Evolutionary conservation across 495 filamentous ascomycete genomes (phyloP).

Genomic region (Lineolata rhizophorae): DNA sequence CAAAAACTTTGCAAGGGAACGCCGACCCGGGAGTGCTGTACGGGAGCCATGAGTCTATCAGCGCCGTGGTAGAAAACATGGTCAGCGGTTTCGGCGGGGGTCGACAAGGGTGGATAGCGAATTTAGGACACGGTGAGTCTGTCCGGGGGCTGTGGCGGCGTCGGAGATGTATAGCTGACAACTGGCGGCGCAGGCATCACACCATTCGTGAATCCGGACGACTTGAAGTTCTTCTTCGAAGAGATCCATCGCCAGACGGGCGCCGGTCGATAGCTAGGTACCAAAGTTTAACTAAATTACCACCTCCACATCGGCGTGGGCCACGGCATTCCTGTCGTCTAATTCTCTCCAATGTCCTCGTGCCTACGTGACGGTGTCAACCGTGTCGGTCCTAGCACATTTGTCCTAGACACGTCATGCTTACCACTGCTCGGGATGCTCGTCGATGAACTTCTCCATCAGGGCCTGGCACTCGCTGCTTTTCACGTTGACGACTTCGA

Average conservation of each 20-base stretch:
- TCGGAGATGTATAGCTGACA: background rate
- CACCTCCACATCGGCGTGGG: background rate
- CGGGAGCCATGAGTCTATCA: conserved; percentile 59
- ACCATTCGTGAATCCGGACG: conserved; percentile 77
- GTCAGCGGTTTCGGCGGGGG: conserved; percentile 69
- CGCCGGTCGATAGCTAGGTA: background rate
- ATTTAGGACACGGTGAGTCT: conserved; percentile 73
- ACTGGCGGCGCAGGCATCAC: conserved; percentile 72
- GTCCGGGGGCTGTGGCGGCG: background rate
- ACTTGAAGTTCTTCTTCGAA: conserved; percentile 80
- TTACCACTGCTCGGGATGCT: conserved; percentile 59
- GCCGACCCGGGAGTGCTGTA: conserved; percentile 88
- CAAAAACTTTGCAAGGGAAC: conserved; percentile 74
- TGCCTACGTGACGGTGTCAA: conserved; percentile 3
- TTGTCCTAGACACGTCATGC: conserved; percentile 7
- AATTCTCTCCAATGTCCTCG: conserved; percentile 12
- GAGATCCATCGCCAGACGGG: conserved; percentile 38
- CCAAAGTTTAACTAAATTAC: background rate
- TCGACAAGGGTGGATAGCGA: conserved; percentile 73
- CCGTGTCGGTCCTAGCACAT: background rate
- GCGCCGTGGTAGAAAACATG: conserved; percentile 58
- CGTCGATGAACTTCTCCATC: conserved; percentile 56
- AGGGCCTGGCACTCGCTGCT: conserved; percentile 44
- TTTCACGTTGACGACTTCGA: conserved; percentile 55
- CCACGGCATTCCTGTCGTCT: background rate